Base-by-base conservation (phyloP, 331 rosid species). In the Quercus phellos region DNA sequence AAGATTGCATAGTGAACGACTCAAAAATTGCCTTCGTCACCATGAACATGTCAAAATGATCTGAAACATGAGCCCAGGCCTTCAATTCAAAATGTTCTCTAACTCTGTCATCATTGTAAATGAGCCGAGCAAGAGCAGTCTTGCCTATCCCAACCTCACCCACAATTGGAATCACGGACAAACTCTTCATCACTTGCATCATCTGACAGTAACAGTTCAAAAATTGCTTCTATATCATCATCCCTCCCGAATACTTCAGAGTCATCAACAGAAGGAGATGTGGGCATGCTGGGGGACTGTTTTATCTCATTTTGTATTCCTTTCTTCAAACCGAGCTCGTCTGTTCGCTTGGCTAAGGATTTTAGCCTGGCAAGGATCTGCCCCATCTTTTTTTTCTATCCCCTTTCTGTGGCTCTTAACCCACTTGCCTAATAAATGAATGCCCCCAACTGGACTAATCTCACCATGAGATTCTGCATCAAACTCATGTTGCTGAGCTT, bases 61-160 rank as follows among this genome's bases (percentile, higher is more conserved):
- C 78, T 6, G 87, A 84, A 24, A 84, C 83, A 56, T 81, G 77
- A 35, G 79, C 60, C 87, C 88, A 82, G 1, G 76, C 78, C 72
- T 58, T 77, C 6, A 53, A 21, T 3, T 82, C n/a, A 55, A 84
- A 79, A 16, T 51, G 42, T 3, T 26, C 19, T 22, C 6, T 42
- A 58, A 55, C 79, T 4, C 30, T 22, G 1, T 53, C 29, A 46
- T 85, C 68, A 29, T 73, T 78, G 53, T 80, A 85, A 5, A 73
- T 38, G 24, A 59, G 55, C 53, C 76, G 87, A 22, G 85, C 87
- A 5, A 87, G 59, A 0, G 87, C 75, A 3, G 90, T 85, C 58
- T 87, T 82, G 26, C 85, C 79, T 21, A 82, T 66, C 3, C 85
- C 76, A 8, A 71, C 68, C 68, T 66, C 73, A 51, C 69, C 86